These are phyloP conservation scores for Erodium maritimum DNA, from an alignment of 345 rosid species.

Conservation along the genomic window DNA sequence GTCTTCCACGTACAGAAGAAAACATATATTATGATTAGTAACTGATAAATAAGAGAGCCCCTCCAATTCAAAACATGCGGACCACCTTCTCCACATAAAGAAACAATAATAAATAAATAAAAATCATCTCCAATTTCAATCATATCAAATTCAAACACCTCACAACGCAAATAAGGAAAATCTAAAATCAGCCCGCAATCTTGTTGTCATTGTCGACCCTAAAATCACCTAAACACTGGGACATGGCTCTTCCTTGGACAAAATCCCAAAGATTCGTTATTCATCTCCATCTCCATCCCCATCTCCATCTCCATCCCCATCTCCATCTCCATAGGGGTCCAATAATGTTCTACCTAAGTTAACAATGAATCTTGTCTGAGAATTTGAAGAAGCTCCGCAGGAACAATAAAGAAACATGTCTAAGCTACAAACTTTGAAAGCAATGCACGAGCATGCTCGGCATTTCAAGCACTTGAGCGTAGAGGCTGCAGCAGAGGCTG, in stretches of 20 bases:
- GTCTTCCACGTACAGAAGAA: too few species aligned
- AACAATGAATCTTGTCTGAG: too few species aligned
- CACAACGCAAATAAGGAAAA: neutral
- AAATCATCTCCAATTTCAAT: neutral
- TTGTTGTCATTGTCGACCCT: too few species aligned
- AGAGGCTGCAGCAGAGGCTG: conserved; percentile 24
- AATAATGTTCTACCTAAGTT: too few species aligned
- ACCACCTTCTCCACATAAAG: conserved; percentile 33
- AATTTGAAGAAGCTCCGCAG: conserved; percentile 35
- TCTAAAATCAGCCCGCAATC: too few species aligned
- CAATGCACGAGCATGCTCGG: conserved; percentile 27
- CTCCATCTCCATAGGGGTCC: too few species aligned
- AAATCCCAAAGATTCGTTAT: too few species aligned
- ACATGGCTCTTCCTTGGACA: too few species aligned
- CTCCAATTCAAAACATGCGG: conserved; percentile 28
- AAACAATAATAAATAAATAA: neutral
- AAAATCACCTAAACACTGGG: neutral
- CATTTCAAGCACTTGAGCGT: conserved; percentile 39
- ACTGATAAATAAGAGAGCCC: neutral
- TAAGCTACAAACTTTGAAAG: conserved; percentile 52
- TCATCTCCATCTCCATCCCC: too few species aligned
- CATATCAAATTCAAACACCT: neutral
- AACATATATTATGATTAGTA: too few species aligned
- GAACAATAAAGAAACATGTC: conserved; percentile 48
- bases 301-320: too few species aligned